Base-by-base conservation (phyloP, 768 basidiomycete species). In the Ramaria sp. region DNA sequence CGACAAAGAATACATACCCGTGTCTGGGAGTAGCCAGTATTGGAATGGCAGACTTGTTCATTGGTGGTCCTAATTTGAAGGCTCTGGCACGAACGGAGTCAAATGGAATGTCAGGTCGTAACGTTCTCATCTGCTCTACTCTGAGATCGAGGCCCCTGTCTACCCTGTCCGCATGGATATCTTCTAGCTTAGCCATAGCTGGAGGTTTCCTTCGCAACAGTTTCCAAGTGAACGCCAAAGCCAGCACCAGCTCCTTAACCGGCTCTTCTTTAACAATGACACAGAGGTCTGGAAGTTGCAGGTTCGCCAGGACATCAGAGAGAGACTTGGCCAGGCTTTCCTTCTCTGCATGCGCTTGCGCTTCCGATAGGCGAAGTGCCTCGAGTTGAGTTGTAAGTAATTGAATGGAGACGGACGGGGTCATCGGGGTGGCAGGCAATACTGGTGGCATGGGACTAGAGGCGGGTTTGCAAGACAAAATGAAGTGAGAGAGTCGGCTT, bases 271-370 rank as follows among this genome's bases (percentile, higher is more conserved):
- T n/a, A 7, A 30, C 45, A 24, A 10, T 27, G 9, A 20, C 10
- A 16, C 42, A 20, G 2, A 30, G 25, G 8, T 16, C 13, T 13
- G 48, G 16, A 10, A 34, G 8, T 3, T 30, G 48, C 20, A 50
- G 15, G n/a, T 37, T 20, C 15, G 30, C 13, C 2, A 50, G 48
- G 8, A 50, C 34, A 50, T 50, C 34, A 13, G 28, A 32, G 34
- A 50, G 48, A 18, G 30, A 50, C 20, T 36, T 50, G 6, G 48
- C 48, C 15, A 50, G 28, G 18, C 48, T 50, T 1, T 36, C 32
- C 34, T 50, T 50, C 34, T 50, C 48, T 18, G 34, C 48, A 50
- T n/a, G 48, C 12, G 34, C 48, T 20, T 50, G 48, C 5, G 48
- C 48, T 36, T 50, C 48, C 28, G 48, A 50, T 3, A 50, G 34